Conservation (phyloP, 768 basidiomycete species). For the Rhodotorula taiwanensis region DNA sequence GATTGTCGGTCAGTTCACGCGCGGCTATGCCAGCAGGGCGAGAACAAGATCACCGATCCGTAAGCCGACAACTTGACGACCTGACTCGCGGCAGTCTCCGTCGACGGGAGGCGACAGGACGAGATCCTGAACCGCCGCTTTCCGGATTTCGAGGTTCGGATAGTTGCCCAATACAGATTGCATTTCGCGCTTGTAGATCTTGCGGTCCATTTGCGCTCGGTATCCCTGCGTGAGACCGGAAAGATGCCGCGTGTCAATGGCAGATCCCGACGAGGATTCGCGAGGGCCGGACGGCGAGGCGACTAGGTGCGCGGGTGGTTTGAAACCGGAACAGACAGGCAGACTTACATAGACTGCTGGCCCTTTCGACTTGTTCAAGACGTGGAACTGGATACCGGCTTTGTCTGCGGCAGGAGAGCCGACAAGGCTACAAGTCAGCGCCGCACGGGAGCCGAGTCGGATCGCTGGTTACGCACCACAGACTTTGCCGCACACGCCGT, state of each 20-base stretch:
- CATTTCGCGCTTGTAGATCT: slow-evolving; percentile 74
- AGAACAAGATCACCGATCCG: slow-evolving; percentile 12
- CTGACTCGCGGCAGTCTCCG: background rate
- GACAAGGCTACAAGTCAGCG: background rate
- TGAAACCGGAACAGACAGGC: background rate
- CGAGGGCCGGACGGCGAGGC: no score
- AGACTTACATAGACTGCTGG: slow-evolving; percentile 50
- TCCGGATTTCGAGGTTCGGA: slow-evolving; percentile 52
- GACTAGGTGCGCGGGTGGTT: no score
- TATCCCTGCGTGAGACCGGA: slow-evolving; percentile 58
- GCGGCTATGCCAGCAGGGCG: background rate
- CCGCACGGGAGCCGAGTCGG: background rate
- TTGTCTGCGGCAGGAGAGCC: slow-evolving; percentile 53
- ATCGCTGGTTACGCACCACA: slow-evolving; percentile 54
- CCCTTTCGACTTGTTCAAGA: slow-evolving; percentile 77
- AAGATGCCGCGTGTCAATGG: background rate
- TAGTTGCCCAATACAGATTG: slow-evolving; percentile 62
- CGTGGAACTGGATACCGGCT: slow-evolving; percentile 80
- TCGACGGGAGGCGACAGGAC: slow-evolving; percentile 53
- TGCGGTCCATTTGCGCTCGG: slow-evolving; percentile 79
- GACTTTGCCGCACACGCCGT: slow-evolving; percentile 76
- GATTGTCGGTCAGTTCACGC: background rate
- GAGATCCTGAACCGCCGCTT: slow-evolving; percentile 43
- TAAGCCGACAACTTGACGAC: slow-evolving; percentile 25
- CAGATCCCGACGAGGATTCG: no score